These are phyloP conservation scores for Inga oerstediana DNA, from an alignment of 306 rosid species.

Conservation along the genomic window DNA sequence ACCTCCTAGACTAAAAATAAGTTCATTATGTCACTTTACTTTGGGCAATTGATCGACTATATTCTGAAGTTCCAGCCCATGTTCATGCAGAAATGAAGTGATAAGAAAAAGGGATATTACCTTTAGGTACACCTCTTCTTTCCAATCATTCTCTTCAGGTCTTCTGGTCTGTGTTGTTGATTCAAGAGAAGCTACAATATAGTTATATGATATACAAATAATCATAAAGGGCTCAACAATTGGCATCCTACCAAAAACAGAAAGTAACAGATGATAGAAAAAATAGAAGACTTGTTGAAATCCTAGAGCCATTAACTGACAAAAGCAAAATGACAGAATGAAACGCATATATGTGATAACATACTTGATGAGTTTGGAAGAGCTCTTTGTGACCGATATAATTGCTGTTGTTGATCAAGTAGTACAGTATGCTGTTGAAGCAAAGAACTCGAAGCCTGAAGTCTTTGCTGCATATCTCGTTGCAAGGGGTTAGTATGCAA, in stretches of 20 bases:
- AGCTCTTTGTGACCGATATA: conserved; percentile 75
- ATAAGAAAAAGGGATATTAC: conserved; percentile 44
- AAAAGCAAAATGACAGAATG: conserved; percentile 21
- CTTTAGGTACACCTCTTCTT: conserved; percentile 81
- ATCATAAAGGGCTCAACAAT: conserved; percentile 22
- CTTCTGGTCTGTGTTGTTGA: conserved; percentile 72
- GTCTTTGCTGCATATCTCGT: conserved; percentile 82
- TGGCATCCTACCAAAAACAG: not conserved
- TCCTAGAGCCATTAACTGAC: conserved; percentile 17
- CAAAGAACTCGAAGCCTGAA: conserved; percentile 70
- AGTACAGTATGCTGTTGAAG: conserved; percentile 71
- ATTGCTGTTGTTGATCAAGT: conserved; percentile 78
- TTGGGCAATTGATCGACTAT: not conserved
- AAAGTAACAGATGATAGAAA: not conserved
- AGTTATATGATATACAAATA: conserved; percentile 18
- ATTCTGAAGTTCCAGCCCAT: conserved; percentile 15
- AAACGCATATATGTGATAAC: conserved; percentile 38
- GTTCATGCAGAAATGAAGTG: conserved; percentile 9
- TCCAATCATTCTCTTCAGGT: conserved; percentile 75
- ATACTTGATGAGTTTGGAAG: conserved; percentile 80
- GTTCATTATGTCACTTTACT: not conserved
- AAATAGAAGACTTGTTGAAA: not conserved
- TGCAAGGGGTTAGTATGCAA: conserved; percentile 75
- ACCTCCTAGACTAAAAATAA: conserved; percentile 3
- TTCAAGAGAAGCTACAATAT: conserved; percentile 69